These are phyloP conservation scores for Polyporus tsugae DNA, from an alignment of 1,284 basidiomycete genomes.

Conservation along the genomic window DNA sequence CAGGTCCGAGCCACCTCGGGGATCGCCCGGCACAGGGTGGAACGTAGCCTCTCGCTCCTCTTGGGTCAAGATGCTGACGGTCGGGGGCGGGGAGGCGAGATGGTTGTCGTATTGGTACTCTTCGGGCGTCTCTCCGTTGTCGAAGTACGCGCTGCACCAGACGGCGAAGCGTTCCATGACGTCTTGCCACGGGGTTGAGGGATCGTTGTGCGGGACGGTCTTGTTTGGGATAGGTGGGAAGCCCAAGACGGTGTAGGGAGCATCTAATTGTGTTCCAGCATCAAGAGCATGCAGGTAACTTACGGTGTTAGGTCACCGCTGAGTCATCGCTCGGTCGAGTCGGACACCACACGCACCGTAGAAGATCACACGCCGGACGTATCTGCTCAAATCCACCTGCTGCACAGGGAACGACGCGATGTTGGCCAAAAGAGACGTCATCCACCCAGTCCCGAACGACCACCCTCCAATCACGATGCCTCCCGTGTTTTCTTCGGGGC, in stretches of 20 bases:
- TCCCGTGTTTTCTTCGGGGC: neutral
- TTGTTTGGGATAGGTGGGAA: neutral
- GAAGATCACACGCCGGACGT: conserved; percentile 3
- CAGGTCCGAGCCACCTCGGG: neutral
- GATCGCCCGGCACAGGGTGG: conserved; percentile 6
- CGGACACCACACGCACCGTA: neutral
- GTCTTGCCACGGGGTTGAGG: neutral
- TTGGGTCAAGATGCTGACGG: conserved; percentile 20
- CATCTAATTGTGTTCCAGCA: neutral
- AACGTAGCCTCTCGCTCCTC: conserved; percentile 21
- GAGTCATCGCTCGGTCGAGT: neutral
- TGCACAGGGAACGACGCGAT: conserved; percentile 1
- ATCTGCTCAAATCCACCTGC: neutral
- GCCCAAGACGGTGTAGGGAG: neutral
- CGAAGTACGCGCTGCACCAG: conserved; percentile 26
- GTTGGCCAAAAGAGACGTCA: conserved; percentile 9
- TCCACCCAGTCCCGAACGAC: conserved; percentile 9
- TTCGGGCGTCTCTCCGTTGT: conserved; percentile 30
- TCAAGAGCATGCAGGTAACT: neutral
- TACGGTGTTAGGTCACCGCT: neutral
- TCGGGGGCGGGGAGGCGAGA: conserved; percentile 23
- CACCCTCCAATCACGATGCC: conserved; percentile 6
- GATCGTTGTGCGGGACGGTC: neutral
- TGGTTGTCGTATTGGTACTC: conserved; percentile 12
- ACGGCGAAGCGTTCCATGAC: neutral